Base-by-base conservation (phyloP, 495 filamentous ascomycete species). In the Tuber calosporum region DNA sequence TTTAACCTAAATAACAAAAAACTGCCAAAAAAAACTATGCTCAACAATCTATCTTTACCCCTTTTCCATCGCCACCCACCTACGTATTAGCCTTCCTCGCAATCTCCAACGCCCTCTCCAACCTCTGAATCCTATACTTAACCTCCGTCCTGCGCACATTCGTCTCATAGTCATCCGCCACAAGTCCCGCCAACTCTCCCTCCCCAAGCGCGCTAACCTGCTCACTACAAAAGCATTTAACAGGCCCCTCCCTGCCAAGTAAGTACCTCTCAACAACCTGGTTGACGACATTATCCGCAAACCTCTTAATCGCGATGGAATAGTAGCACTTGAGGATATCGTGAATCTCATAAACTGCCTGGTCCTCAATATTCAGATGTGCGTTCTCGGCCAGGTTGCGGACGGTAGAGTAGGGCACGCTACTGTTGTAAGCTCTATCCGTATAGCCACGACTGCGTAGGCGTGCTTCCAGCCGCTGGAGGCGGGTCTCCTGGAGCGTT, bases 171-270 rank as follows among this genome's bases (percentile, higher is more conserved):
- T 86, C 83, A 70, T 88, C 87, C 0, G 86, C 84, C 0, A 85
- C 87, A 70, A 88, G 83, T 9, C 79, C 78, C n/a, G 83, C 82
- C 66, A 88, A 72, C 53, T 87, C 75, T 8, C 82, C 81, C 1
- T 72, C 66, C 0, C 75, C 76, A 22, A 87, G 79, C 9, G 75
- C 76, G 22, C 82, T 80, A 8, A 87, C 84, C 48, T 83, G 84
- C 58, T 79, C 73, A 26, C 83, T 80, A 13, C 82, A 80, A 72
- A 85, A 85, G 13, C 81, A 70, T 67, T 74, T 80, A 30, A 83
- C 76, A 0, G 81, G 75, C 4, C 80, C 73, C 38, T 41, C 39
- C 26, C 66, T 48, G 7, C 84, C 69, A 20, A 86, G 79, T 68
- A 79, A 75, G 53, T 83, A 62, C 5, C 80, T 69, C 70, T 85